Evolutionary conservation across 106 monocot genomes (phyloP).

Genomic region (Dendrobium officinale): DNA sequence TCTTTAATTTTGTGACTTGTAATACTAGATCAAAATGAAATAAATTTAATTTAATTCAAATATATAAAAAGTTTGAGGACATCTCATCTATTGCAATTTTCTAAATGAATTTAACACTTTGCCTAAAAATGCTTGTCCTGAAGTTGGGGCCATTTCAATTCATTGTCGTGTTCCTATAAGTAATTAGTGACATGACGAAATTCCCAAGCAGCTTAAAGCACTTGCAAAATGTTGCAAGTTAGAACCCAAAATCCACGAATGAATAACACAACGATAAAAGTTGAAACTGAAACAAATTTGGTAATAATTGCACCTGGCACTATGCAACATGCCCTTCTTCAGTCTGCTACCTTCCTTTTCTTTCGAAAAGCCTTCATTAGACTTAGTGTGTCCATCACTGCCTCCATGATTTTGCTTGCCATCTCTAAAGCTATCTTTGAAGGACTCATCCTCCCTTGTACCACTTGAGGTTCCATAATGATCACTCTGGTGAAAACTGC

Average conservation of each 20-base stretch:
- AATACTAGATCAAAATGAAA: background rate
- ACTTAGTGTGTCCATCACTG: conserved; percentile 17
- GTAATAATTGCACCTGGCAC: conserved; percentile 16
- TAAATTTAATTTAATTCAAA: background rate
- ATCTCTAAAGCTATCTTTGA: conserved; percentile 49
- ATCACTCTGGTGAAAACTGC: conserved; percentile 25
- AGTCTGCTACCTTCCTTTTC: conserved; percentile 23
- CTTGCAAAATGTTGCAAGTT: background rate
- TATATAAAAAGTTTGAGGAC: background rate
- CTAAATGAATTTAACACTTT: background rate
- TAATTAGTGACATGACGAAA: background rate
- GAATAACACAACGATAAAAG: background rate
- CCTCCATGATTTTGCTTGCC: conserved; percentile 10
- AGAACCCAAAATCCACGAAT: background rate
- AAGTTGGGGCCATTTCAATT: background rate
- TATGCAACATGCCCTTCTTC: conserved; percentile 23
- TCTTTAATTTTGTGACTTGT: too few relatives aligned
- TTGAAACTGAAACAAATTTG: background rate
- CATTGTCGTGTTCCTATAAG: background rate
- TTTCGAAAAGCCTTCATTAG: conserved; percentile 14
- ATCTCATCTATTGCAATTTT: background rate
- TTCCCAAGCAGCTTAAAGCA: background rate
- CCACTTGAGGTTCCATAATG: conserved; percentile 43
- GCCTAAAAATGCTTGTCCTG: background rate
- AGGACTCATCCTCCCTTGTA: conserved; percentile 41